A percentile compares a stretch with the other conserved stretches of the same genome.
These are phyloP conservation scores for Biscutella auriculata DNA, from an alignment of 441 rosid species.

Conservation along the genomic window DNA sequence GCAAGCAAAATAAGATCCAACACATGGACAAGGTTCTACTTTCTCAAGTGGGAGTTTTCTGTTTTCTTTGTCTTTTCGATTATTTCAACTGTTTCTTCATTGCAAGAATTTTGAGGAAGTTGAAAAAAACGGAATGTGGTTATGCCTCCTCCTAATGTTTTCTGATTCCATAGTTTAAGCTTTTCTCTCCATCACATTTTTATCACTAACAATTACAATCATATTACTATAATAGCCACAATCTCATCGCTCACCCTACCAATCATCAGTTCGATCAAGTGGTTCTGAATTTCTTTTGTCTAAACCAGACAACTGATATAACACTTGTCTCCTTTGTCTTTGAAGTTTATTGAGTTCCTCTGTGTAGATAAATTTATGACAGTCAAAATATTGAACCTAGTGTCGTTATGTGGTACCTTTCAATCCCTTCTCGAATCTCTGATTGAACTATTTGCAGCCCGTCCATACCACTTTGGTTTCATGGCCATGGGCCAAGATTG, in stretches of 20 bases:
- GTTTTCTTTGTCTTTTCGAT: slow-evolving; percentile 92
- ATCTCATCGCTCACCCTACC: slow-evolving; percentile 64
- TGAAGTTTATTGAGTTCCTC: slow-evolving; percentile 84
- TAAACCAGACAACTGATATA: slow-evolving; percentile 46
- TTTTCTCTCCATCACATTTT: slow-evolving; percentile 85
- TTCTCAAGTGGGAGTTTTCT: slow-evolving; percentile 25
- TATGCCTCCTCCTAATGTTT: slow-evolving; percentile 84
- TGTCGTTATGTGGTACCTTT: slow-evolving; percentile 79
- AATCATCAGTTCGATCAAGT: slow-evolving; percentile 42
- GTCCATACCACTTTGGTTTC: slow-evolving; percentile 47
- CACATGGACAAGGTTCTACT: background rate
- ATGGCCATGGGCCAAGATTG: slow-evolving; percentile 69
- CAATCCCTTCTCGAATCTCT: slow-evolving; percentile 84
- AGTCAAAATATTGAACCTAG: slow-evolving; percentile 91
- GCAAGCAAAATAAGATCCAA: background rate
- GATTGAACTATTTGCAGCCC: slow-evolving; percentile 90
- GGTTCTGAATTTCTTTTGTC: slow-evolving; percentile 41
- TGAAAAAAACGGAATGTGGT: slow-evolving; percentile 90
- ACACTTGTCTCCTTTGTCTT: slow-evolving; percentile 59
- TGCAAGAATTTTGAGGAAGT: slow-evolving; percentile 90
- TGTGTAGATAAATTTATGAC: slow-evolving; percentile 70
- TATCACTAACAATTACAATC: slow-evolving; percentile 66
- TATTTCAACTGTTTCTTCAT: slow-evolving; percentile 95
- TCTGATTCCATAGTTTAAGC: slow-evolving; percentile 90
- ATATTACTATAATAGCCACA: too few relatives aligned